Base-by-base conservation (phyloP, 1,284 basidiomycete species). In the Trametes pubescens region DNA sequence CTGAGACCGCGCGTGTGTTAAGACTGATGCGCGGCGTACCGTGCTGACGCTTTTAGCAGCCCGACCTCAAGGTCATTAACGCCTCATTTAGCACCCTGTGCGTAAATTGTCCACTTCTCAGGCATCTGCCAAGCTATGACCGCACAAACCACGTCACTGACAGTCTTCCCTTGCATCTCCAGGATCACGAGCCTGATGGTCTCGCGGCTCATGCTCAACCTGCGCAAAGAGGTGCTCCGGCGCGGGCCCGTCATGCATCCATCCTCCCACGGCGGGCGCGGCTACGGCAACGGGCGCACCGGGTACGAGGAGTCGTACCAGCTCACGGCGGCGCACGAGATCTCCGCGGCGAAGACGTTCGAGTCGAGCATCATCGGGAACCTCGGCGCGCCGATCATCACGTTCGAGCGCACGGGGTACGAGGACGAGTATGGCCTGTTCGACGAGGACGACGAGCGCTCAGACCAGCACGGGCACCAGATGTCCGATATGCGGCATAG, bases 101-200 rank as follows among this genome's bases (percentile, higher is more conserved):
- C 7, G 69, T 64, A 10, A 10, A 16, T 22, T 24, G 9, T 32
- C 29, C 29, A 32, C 26, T 35, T 9, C 4, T 14, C 24, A 46
- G 51, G 14, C 10, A 16, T 29, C 22, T 10, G 24, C 53, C 37
- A n/a, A 21, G 2, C 10, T 51, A 14, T 7, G 5, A 7, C 24
- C 24, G 6, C 24, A 11, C 16, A 7, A 32, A 32, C 29, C 29
- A 32, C 29, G 18, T 35, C 18, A 14, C 32, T 34, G 8, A 32
- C 26, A 49, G 13, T 38, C 40, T n/a, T 7, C 18, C 29, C 40
- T 34, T 8, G 51, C 9, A 2, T 18, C 10, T 10, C 35, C 38
- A 73, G 72, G 5, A 71, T 73, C 29, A 73, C 72, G 9, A 71
- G 69, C 57, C 59, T 73, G 29, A 72, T 73, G 72, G 71, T 73